Conservation (phyloP, 2,329 filamentous ascomycete genomes). For the Exophiala viscosa region DNA sequence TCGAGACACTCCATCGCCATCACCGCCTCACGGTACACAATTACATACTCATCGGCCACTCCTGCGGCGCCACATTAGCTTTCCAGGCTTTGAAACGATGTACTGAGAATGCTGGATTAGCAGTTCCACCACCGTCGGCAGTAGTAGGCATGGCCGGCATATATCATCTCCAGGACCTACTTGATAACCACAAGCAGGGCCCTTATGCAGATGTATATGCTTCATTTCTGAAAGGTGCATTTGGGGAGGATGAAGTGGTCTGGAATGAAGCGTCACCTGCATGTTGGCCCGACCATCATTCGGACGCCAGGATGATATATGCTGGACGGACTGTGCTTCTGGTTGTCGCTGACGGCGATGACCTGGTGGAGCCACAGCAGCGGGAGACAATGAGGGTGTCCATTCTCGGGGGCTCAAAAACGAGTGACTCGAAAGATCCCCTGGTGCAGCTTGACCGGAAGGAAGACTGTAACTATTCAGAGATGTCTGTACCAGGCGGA, state of each 20-base stretch:
- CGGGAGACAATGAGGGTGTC: background rate
- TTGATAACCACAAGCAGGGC: slow-evolving; percentile 1
- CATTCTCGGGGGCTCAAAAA: background rate
- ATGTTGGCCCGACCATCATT: background rate
- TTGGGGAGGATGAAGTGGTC: background rate
- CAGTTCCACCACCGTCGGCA: background rate
- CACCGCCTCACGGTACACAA: slow-evolving; percentile 1
- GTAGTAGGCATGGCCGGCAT: slow-evolving; percentile 4
- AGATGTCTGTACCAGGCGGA: slow-evolving; percentile 2
- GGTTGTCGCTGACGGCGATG: background rate
- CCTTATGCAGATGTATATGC: slow-evolving; percentile 3
- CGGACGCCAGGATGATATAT: background rate
- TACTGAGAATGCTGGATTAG: background rate
- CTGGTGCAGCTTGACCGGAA: background rate
- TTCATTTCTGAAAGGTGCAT: slow-evolving; percentile 3
- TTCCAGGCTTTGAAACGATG: slow-evolving; percentile 2
- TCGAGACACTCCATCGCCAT: background rate
- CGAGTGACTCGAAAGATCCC: background rate
- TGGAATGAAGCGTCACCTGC: slow-evolving; percentile 1
- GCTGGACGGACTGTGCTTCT: background rate
- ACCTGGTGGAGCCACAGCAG: slow-evolving; percentile 4
- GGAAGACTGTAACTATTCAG: background rate
- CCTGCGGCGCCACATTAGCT: slow-evolving; percentile 6
- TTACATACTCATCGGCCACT: slow-evolving; percentile 4
- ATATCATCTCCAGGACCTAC: slow-evolving; percentile 1